A percentile compares a stretch with the other conserved stretches of the same genome.
These are phyloP conservation scores for Peltaster fructicola DNA, from an alignment of 2,329 filamentous ascomycete species.

Conservation along the genomic window DNA sequence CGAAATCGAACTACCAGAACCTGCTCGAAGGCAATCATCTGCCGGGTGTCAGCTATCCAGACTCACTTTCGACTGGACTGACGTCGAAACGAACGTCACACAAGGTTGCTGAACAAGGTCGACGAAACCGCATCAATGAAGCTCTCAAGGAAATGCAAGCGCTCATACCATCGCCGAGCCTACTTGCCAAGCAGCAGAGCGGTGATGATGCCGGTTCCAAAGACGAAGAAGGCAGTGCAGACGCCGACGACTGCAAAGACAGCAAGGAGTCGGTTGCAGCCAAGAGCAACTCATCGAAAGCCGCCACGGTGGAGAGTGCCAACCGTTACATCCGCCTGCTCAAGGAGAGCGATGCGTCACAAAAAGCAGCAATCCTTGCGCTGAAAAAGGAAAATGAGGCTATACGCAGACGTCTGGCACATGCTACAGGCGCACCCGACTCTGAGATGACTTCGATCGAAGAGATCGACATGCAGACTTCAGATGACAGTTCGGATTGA, in stretches of 20 bases:
- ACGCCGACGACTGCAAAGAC: conserved; percentile 16
- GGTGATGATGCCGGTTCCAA: conserved; percentile 29
- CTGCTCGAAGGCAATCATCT: conserved; percentile 85
- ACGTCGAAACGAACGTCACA: conserved; percentile 95
- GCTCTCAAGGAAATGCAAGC: conserved; percentile 82
- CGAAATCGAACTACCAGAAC: conserved; percentile 96
- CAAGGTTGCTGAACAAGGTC: conserved; percentile 93
- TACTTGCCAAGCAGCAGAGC: conserved; percentile 12
- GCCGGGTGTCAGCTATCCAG: conserved; percentile 59
- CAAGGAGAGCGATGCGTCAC: conserved; percentile 31
- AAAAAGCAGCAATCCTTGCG: conserved; percentile 7
- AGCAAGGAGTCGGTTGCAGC: conserved; percentile 20
- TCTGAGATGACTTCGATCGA: too few species aligned
- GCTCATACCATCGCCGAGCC: conserved; percentile 46
- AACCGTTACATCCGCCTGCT: conserved; percentile 92
- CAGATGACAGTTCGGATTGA: too few species aligned
- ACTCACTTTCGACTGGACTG: conserved; percentile 77
- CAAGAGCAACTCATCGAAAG: conserved; percentile 63
- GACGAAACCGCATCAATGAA: conserved; percentile 85
- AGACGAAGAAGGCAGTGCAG: conserved; percentile 23
- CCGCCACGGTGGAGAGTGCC: conserved; percentile 90
- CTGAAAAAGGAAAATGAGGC: conserved; percentile 15
- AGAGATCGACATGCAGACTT: too few species aligned
- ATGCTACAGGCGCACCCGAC: too few species aligned
- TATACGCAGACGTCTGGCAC: conserved; percentile 12